Evolutionary conservation across 2,329 filamentous ascomycete genomes (phyloP).

Genomic region (Leptographium procerum): DNA sequence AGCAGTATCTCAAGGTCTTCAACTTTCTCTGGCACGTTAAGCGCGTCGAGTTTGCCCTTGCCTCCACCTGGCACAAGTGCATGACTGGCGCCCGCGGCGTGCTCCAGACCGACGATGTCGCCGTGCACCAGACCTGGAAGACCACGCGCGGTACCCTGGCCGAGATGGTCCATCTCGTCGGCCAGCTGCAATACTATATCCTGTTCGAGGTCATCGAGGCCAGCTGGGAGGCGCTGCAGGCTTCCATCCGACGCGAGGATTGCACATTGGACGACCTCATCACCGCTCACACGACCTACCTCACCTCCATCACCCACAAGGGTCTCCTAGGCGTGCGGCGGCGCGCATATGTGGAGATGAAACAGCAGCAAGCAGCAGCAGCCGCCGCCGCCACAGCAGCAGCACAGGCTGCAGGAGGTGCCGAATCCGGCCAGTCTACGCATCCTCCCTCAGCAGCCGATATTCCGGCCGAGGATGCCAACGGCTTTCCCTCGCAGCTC

Average conservation of each 20-base stretch:
- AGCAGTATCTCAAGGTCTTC: conserved; percentile 97
- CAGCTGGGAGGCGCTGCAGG: conserved; percentile 84
- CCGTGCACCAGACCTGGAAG: conserved; percentile 76
- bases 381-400: conserved; percentile 36
- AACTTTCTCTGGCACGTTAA: conserved; percentile 99
- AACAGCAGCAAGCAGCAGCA: conserved; percentile 19
- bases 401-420: conserved; percentile 63
- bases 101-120: conserved; percentile 58
- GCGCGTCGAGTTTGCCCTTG: conserved; percentile 86
- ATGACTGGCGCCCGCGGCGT: conserved; percentile 95
- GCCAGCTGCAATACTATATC: conserved; percentile 96
- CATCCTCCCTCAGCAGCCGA: conserved; percentile 26
- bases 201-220: conserved; percentile 97
- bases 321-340: conserved; percentile 71
- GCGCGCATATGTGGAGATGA: conserved; percentile 25
- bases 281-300: conserved; percentile 77
- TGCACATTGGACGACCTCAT: conserved; percentile 94
- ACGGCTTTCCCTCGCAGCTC: conserved; percentile 78
- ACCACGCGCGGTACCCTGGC: conserved; percentile 76
- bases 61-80: conserved; percentile 84
- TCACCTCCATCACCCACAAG: conserved; percentile 91
- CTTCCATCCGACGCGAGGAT: conserved; percentile 64
- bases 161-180: conserved; percentile 98
- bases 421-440: conserved; percentile 19
- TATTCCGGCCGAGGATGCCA: conserved; percentile 49